A percentile compares a stretch with the other conserved stretches of the same genome.
Evolutionary conservation across 2,329 filamentous ascomycete species (phyloP).

Genomic region (Piedraia hortae): DNA sequence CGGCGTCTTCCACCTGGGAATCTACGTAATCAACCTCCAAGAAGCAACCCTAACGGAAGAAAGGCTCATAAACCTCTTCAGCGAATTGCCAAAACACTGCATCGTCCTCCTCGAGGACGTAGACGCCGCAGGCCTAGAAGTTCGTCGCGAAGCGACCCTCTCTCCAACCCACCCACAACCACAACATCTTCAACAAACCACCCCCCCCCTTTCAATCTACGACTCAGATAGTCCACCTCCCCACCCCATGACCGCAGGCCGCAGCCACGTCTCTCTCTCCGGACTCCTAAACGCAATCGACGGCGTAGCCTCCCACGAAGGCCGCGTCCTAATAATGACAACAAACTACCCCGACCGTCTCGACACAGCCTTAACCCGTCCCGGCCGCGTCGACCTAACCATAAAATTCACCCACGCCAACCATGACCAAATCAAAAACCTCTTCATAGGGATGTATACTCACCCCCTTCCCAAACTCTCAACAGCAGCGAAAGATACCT

Average conservation of each 20-base stretch:
- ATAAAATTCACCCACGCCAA: constrained; percentile 28
- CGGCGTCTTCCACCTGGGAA: constrained; percentile 20
- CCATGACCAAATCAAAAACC: constrained; percentile 15
- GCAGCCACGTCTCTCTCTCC: constrained; percentile 46
- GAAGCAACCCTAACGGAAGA: constrained; percentile 51
- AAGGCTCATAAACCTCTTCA: constrained; percentile 23
- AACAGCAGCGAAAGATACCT: constrained; percentile 3
- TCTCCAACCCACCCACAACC: no score
- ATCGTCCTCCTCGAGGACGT: constrained; percentile 22
- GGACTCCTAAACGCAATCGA: constrained; percentile 65
- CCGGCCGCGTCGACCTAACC: constrained; percentile 42
- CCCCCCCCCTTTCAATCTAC: no score
- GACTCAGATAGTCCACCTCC: constrained; percentile 2
- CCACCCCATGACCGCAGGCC: constrained; percentile 1
- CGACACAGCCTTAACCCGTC: constrained; percentile 37
- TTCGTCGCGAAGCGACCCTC: constrained; percentile 3
- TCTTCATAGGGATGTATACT: constrained; percentile 16
- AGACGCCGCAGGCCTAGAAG: constrained; percentile 18
- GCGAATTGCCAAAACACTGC: constrained; percentile 17
- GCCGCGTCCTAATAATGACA: constrained; percentile 56
- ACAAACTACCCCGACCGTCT: constrained; percentile 49
- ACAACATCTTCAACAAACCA: no score
- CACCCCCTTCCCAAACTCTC: not conserved
- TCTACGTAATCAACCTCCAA: constrained; percentile 20
- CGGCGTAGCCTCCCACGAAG: constrained; percentile 53